These are phyloP conservation scores for Ambrosia artemisiifolia DNA, from an alignment of 129 eudicot genomes.

Conservation along the genomic window DNA sequence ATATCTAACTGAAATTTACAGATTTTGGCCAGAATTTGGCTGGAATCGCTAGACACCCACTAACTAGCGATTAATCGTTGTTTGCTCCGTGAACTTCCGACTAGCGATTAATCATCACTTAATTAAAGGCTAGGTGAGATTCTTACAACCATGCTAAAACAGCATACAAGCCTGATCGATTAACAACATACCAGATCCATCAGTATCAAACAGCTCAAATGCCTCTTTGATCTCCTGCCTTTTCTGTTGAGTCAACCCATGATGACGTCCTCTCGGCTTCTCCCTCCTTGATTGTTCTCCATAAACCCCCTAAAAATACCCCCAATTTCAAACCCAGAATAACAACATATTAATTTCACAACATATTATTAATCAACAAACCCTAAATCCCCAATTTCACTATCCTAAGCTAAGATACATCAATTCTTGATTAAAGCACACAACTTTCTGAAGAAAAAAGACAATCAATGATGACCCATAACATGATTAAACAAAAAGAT, in stretches of 20 bases:
- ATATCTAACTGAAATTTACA: no score
- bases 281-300: slow-evolving; percentile 55
- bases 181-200: slow-evolving; percentile 68
- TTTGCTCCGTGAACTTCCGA: no score
- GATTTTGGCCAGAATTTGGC: no score
- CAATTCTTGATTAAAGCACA: neutral
- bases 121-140: no score
- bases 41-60: no score
- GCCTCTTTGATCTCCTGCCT: slow-evolving; percentile 97
- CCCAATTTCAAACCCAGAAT: slow-evolving; percentile 10
- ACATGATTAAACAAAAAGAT: neutral
- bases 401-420: neutral
- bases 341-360: neutral
- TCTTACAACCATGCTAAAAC: no score
- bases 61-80: no score
- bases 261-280: slow-evolving; percentile 78
- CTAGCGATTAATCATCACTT: no score
- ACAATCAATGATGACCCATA: neutral
- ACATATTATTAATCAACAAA: neutral
- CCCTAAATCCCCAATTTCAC: slow-evolving; percentile 8
- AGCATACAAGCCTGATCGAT: neutral
- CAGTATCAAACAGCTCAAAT: slow-evolving; percentile 96
- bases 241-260: slow-evolving; percentile 75
- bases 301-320: slow-evolving; percentile 27
- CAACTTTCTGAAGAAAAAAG: neutral